These are phyloP conservation scores for Isoetes taiwanensis DNA, from an alignment of 75 land plant genomes.

Conservation along the genomic window DNA sequence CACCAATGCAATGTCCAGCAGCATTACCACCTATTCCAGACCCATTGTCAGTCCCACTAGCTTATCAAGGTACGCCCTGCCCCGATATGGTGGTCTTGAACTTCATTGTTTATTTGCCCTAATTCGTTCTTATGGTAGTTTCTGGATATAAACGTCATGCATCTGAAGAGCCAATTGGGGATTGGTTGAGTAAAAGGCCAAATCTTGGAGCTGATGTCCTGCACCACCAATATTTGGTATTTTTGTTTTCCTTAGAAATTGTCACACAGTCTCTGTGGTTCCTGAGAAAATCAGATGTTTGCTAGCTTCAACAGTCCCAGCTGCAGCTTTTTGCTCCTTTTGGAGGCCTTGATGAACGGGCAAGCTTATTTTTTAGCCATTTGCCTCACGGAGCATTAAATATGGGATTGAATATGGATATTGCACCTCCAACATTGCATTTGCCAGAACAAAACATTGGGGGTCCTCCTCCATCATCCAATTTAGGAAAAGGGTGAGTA, in stretches of 20 bases:
- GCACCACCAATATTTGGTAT: not conserved
- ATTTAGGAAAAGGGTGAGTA: constrained; percentile 42
- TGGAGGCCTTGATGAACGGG: not conserved
- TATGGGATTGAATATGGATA: constrained; percentile 9
- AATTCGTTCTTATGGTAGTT: not conserved
- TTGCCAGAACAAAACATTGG: constrained; percentile 9
- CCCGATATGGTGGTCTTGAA: not conserved
- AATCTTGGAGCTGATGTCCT: not conserved
- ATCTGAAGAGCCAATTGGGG: not conserved
- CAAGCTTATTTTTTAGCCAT: too few species aligned
- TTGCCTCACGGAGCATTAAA: constrained; percentile 13
- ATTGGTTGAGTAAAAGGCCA: constrained; percentile 4
- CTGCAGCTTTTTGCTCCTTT: not conserved
- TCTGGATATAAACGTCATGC: constrained; percentile 9
- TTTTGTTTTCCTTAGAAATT: not conserved
- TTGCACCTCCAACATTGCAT: constrained; percentile 12
- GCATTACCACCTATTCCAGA: not conserved
- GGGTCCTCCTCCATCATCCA: constrained; percentile 15
- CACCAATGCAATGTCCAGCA: too few species aligned
- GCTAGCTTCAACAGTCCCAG: not conserved
- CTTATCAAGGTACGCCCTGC: not conserved
- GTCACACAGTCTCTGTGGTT: too few species aligned
- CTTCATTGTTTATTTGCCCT: not conserved
- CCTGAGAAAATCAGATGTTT: not conserved
- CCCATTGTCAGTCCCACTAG: not conserved